Conservation (phyloP, 805 yeast genomes). For the Debaryomyces castellii region DNA sequence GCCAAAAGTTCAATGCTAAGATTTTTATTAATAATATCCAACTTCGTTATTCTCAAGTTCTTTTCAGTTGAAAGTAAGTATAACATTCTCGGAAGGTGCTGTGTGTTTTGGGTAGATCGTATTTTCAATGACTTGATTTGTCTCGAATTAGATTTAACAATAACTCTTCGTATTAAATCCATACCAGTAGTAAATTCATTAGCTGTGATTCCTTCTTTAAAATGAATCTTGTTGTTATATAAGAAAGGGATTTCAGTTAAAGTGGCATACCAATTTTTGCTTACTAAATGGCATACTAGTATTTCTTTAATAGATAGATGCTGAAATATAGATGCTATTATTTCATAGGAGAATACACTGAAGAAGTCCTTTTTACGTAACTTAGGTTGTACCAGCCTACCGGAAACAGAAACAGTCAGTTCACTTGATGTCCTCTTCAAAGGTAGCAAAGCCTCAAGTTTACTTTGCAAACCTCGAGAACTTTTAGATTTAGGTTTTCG, state of each 20-base stretch:
- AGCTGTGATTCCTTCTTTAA: slow-evolving; percentile 23
- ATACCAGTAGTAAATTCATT: slow-evolving; percentile 31
- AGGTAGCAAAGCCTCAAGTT: slow-evolving; percentile 18
- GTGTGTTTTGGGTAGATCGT: slow-evolving; percentile 18
- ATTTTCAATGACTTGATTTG: slow-evolving; percentile 20
- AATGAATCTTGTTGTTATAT: slow-evolving; percentile 18
- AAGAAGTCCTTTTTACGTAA: slow-evolving; percentile 27
- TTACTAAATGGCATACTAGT: slow-evolving; percentile 31
- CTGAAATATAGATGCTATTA: slow-evolving; percentile 26
- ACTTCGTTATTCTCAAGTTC: slow-evolving; percentile 15
- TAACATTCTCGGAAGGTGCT: slow-evolving; percentile 26
- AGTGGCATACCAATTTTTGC: slow-evolving; percentile 30
- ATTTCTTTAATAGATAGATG: slow-evolving; percentile 18
- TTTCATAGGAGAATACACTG: slow-evolving; percentile 26
- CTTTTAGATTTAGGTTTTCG: not conserved
- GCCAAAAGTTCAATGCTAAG: slow-evolving; percentile 26
- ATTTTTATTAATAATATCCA: slow-evolving; percentile 29
- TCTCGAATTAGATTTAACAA: slow-evolving; percentile 11
- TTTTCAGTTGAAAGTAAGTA: slow-evolving; percentile 25
- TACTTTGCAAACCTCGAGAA: slow-evolving; percentile 1
- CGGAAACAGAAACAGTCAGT: too few species aligned
- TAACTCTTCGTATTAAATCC: slow-evolving; percentile 24
- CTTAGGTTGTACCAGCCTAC: too few species aligned
- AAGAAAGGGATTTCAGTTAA: slow-evolving; percentile 26
- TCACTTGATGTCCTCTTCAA: slow-evolving; percentile 12